Base-by-base conservation (phyloP, 371 early-diverging fungal genomes). In the Rhizopus stolonifer region DNA sequence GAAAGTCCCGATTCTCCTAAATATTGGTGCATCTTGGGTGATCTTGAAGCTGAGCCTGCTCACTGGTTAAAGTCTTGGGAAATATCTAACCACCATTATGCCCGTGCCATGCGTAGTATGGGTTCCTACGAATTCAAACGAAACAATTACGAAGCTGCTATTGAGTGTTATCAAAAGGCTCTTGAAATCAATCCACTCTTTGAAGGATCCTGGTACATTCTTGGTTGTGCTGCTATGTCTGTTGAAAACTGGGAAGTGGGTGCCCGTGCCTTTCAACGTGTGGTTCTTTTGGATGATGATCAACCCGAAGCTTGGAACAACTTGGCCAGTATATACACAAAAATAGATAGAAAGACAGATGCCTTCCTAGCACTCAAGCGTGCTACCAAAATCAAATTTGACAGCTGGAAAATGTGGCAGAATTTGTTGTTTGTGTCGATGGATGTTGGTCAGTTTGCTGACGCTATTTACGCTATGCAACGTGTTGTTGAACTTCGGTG, bases 271-370 rank as follows among this genome's bases (percentile, higher is more conserved):
- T 97, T 96, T 73, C 70, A 77, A 36, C 87, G 87, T 31, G 86
- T 83, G 7, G 87, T 90, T 6, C 55, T 77, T 11, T 60, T 98
- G 24, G 91, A 95, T 57, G 61, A 70, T 42, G 87, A 88, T 56
- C 94, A 95, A 61, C 90, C 89, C 24, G 97, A 96, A 70, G 95
- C 95, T 25, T 98, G 97, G 96, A 97, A 88, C 65, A 98, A 98
- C 68, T 68, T 97, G 52, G 93, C 95, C 0, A 85, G 92, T 4
- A 84, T 91, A 32, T 89, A 91, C 59, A 63, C 94, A 45, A 81
- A 72, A 13, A 67, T 79, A 60, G 81, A 80, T 50, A 81, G 81
- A 49, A 77, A 86, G 60, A 36, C 79, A 43, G 92, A 92, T 45
- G 97, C 96, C 0, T 90, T 85, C 64, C 77, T 86, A 24, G 89